Evolutionary conservation across 1,139 yeast species (phyloP), one percentile per base, ranked within the genome.

Genomic region (Lodderomyces oxycetoniae): DNA sequence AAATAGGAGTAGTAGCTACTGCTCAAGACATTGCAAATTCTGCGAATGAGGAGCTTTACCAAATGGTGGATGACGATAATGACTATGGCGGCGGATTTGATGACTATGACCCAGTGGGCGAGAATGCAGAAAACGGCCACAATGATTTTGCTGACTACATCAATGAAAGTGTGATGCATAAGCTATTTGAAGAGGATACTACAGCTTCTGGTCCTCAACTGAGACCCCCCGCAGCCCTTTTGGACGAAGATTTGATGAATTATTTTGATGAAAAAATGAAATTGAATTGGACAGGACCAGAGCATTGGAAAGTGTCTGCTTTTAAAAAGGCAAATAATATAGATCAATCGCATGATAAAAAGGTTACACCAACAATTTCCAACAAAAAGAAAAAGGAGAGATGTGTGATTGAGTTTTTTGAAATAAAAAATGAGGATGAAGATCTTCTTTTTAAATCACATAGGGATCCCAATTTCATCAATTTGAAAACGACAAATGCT

Each of bases 241-340:
- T 76, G 43, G 87, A 79, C 45, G 70, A 71, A 38, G 87, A 81
- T 46, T 64, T 86, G 35, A 78, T 87, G 79, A 79, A 86, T 1
- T 84, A 84, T 52, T 85, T 86, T 54, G 94, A 86, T 50, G 79
- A 76, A 41, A 71, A 75, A 12, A 61, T 85, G 59, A 77, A 70
- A 42, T 69, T 74, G 30, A 80, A 77, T 52, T 87, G 95, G 95
- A 74, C 94, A 28, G 96, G 96, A 6, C 91, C 96, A 4, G 93
- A 86, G 43, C 93, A 87, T 57, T 91, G 97, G 97, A 84, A 83
- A 57, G 85, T 89, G 8, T 63, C 74, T 28, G 75, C 77, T 17
- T 63, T 83, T 37, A 80, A 51, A 40, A 52, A 47, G 32, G 41
- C 56, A 4, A 52, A 47, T 30, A 46, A 45, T 19, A 37, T 49